phyloP scores from a whole-genome alignment of 805 yeast genomes.

The Yamadazyma sp. region DNA sequence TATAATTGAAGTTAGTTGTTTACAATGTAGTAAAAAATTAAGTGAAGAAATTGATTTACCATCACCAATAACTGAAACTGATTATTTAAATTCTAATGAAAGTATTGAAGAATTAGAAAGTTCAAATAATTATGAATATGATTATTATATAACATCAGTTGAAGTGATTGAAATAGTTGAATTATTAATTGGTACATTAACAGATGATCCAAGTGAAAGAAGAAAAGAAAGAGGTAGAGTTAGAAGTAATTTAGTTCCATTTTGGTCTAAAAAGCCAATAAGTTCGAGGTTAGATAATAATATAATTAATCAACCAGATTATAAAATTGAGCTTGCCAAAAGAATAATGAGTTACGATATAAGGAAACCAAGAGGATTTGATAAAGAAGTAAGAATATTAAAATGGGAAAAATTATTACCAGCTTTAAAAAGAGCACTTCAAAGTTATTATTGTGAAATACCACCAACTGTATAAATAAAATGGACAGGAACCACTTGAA shows the following conservation, averaged over 20 bases:
- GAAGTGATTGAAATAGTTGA: constrained; percentile 68
- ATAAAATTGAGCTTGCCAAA: constrained; percentile 54
- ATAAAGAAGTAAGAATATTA: constrained; percentile 62
- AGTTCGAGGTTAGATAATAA: constrained; percentile 40
- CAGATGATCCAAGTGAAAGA: constrained; percentile 46
- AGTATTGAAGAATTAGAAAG: constrained; percentile 2
- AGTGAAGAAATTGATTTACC: constrained; percentile 12
- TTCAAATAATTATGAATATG: constrained; percentile 22
- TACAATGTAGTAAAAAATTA: constrained; percentile 38
- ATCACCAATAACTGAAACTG: constrained; percentile 6
- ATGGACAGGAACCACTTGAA: no score
- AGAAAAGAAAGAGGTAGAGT: constrained; percentile 66
- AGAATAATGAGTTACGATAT: constrained; percentile 62
- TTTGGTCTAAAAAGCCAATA: constrained; percentile 62
- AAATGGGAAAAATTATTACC: constrained; percentile 59
- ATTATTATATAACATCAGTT: constrained; percentile 59
- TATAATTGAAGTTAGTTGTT: constrained; percentile 58
- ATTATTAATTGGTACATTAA: constrained; percentile 50
- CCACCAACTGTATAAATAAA: constrained; percentile 37
- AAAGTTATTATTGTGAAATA: constrained; percentile 60
- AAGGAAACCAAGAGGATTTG: constrained; percentile 66
- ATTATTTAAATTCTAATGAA: background rate
- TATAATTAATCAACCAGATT: constrained; percentile 25
- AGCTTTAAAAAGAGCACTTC: constrained; percentile 61
- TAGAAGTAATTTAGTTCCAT: constrained; percentile 62